Evolutionary conservation across 2,329 filamentous ascomycete species (phyloP).

Genomic region (Plectosphaerella sp.): DNA sequence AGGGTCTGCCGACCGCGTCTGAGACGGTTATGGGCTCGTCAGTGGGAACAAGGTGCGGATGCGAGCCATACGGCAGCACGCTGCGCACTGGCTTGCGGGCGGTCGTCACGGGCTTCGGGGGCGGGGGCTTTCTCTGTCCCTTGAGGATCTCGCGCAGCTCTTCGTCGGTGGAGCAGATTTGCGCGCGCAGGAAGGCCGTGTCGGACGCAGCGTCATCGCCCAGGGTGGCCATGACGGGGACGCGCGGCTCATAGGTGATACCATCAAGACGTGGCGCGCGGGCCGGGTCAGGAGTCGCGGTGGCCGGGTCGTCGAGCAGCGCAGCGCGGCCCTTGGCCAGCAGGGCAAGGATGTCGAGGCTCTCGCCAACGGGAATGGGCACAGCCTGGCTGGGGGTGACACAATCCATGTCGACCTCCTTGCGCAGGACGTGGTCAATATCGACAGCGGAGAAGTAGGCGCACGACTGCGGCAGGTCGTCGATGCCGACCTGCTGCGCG

Average conservation of each 20-base stretch:
- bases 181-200: constrained; percentile 71
- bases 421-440: constrained; percentile 90
- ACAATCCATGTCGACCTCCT: constrained; percentile 98
- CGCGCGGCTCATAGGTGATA: constrained; percentile 65
- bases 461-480: constrained; percentile 89
- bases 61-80: constrained; percentile 30
- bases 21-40: constrained; percentile 29
- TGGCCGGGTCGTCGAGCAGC: constrained; percentile 54
- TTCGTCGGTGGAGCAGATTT: constrained; percentile 70
- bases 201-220: constrained; percentile 41
- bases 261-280: constrained; percentile 53
- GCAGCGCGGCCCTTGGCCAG: constrained; percentile 69
- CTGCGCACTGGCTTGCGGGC: constrained; percentile 7
- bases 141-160: constrained; percentile 73
- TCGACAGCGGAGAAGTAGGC: constrained; percentile 96
- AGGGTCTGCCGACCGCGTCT: constrained; percentile 22
- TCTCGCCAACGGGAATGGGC: constrained; percentile 80
- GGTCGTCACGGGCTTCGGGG: constrained; percentile 16
- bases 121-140: constrained; percentile 39
- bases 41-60: constrained; percentile 26
- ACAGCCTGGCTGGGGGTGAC: constrained; percentile 80
- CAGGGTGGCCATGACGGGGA: constrained; percentile 75
- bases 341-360: constrained; percentile 74
- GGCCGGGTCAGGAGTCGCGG: constrained; percentile 48
- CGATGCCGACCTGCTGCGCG: constrained; percentile 90